Base-by-base conservation (phyloP, 768 basidiomycete species). In the Mycena polygramma region DNA sequence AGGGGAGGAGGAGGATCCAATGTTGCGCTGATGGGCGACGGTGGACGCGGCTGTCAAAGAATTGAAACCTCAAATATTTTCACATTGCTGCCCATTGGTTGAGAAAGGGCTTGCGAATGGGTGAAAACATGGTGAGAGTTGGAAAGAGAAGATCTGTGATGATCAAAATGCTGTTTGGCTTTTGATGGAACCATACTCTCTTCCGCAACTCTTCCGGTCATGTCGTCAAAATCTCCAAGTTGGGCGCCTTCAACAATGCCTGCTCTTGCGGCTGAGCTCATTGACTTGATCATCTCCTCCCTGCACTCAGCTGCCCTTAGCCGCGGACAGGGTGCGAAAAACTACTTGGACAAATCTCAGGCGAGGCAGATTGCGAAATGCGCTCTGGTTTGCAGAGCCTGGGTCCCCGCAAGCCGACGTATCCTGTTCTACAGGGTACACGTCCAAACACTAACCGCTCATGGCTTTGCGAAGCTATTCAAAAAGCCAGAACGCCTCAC, bases 361-460 rank as follows among this genome's bases (percentile, higher is more conserved):
- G 64, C 64, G 7, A 2, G n/a, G 4, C 35, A 20, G 19, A 15
- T 57, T 22, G 64, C 36, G 8, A 51, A 48, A 48, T 66, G 64
- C 20, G 64, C 54, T 11, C 64, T 66, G 5, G 43, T 66, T 14
- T 66, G 54, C 54, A 30, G 45, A 15, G 20, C 24, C 8, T 66
- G 64, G 64, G 46, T 66, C 7, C n/a, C 54, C 20, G 19, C 54
- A 4, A 66, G 64, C 14, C 53, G 64, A 46, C 64, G 64, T 11
- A 49, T 66, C 30, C 55, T 66, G 0, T 57, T 57, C 55, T 58
- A 66, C 64, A 8, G 63, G 43, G 22, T 48, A 3, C 39, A 39
- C 37, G 26, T 66, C 26, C 9, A 22, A n/a, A n/a, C 36, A 22
- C 0, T 7, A 20, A 57, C 24, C 2, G 54, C 54, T 14, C 17